A percentile compares a stretch with the other conserved stretches of the same genome.
phyloP scores from a whole-genome alignment of 1,284 basidiomycete species.

The Austroboletus olivaceoglutinosus region DNA sequence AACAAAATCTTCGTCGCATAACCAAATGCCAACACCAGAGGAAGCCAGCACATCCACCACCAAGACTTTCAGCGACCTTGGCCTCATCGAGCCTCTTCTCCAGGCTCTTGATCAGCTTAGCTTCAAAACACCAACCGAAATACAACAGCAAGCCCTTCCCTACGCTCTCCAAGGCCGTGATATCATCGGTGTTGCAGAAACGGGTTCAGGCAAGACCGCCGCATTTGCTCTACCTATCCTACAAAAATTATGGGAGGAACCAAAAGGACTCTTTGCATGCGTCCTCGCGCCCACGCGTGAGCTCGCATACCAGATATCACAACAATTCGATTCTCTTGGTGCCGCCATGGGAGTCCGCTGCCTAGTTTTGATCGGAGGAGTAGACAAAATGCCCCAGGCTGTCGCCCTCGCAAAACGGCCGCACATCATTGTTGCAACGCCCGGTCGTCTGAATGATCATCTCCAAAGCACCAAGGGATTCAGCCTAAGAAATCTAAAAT shows the following conservation, averaged over 20 bases:
- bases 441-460: constrained; percentile 93
- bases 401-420: constrained; percentile 93
- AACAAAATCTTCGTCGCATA: neutral
- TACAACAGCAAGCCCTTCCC: constrained; percentile 89
- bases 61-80: constrained; percentile 68
- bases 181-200: constrained; percentile 97
- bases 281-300: constrained; percentile 96
- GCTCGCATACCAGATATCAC: constrained; percentile 97
- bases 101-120: constrained; percentile 81
- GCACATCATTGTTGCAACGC: constrained; percentile 97
- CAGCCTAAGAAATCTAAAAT: constrained; percentile 83
- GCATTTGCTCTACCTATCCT: constrained; percentile 96
- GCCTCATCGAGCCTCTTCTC: constrained; percentile 87
- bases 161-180: constrained; percentile 89
- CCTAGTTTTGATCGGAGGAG: constrained; percentile 91
- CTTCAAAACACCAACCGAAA: constrained; percentile 89
- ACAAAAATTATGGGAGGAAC: constrained; percentile 96
- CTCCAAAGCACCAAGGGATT: constrained; percentile 99
- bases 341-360: constrained; percentile 93
- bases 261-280: constrained; percentile 90
- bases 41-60: constrained; percentile 58
- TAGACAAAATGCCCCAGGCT: constrained; percentile 92
- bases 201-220: constrained; percentile 97
- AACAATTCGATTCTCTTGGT: constrained; percentile 93
- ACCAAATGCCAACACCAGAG: constrained; percentile 52